phyloP scores from a whole-genome alignment of 1,139 yeast species.

The Hemisphaericaspora xylofermentans region DNA sequence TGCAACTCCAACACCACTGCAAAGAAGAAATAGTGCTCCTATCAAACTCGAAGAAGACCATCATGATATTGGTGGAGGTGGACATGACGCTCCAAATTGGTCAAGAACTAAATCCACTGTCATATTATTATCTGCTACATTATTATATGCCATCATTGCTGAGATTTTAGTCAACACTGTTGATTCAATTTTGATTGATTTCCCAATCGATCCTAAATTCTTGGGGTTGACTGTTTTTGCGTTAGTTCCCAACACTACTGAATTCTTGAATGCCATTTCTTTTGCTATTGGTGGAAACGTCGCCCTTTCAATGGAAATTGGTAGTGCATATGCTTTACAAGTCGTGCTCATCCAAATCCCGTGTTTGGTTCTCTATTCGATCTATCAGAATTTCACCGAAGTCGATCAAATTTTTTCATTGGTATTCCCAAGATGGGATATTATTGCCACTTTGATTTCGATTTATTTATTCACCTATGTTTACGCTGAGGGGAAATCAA shows the following conservation, averaged over 20 bases:
- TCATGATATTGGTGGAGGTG: slow-evolving; percentile 46
- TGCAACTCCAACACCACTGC: slow-evolving; percentile 3
- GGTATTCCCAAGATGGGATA: slow-evolving; percentile 95
- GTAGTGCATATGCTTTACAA: slow-evolving; percentile 95
- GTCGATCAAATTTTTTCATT: slow-evolving; percentile 68
- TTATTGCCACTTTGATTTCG: slow-evolving; percentile 80
- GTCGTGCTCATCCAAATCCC: slow-evolving; percentile 96
- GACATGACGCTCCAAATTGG: slow-evolving; percentile 99
- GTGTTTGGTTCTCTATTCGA: slow-evolving; percentile 76
- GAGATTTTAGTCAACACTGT: slow-evolving; percentile 93
- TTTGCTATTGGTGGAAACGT: slow-evolving; percentile 96
- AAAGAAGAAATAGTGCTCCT: neutral
- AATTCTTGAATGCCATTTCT: slow-evolving; percentile 93
- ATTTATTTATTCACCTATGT: slow-evolving; percentile 89
- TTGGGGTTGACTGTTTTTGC: slow-evolving; percentile 94
- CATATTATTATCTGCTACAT: slow-evolving; percentile 81
- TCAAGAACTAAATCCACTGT: slow-evolving; percentile 79
- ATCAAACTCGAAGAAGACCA: slow-evolving; percentile 11
- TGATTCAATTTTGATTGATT: slow-evolving; percentile 76
- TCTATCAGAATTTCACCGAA: slow-evolving; percentile 38
- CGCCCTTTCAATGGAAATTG: slow-evolving; percentile 95
- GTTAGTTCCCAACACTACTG: slow-evolving; percentile 94
- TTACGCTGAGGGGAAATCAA: slow-evolving; percentile 95
- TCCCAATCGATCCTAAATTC: slow-evolving; percentile 83
- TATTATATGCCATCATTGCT: slow-evolving; percentile 88